Evolutionary conservation across 2,329 filamentous ascomycete species (phyloP).

Genomic region (Pseudomassariella vexata): DNA sequence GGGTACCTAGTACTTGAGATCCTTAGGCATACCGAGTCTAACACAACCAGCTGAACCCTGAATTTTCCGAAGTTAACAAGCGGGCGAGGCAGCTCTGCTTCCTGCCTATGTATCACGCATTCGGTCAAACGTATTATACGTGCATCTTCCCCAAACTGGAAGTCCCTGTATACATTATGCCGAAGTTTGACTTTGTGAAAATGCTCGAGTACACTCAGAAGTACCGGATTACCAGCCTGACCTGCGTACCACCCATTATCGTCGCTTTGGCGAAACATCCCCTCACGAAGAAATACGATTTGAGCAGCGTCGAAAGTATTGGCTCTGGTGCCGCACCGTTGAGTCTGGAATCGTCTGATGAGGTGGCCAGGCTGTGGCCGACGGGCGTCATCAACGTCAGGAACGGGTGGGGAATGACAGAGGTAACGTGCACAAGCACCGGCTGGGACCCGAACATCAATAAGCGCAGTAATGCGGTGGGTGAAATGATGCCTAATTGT

Average conservation of each 20-base stretch:
- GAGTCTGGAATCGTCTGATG: slow-evolving; percentile 46
- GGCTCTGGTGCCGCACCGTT: slow-evolving; percentile 67
- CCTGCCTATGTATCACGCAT: slow-evolving; percentile 72
- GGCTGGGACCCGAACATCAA: slow-evolving; percentile 52
- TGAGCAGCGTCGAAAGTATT: slow-evolving; percentile 57
- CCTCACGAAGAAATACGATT: slow-evolving; percentile 57
- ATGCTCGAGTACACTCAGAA: slow-evolving; percentile 64
- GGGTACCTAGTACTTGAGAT: too few relatives aligned
- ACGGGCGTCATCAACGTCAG: slow-evolving; percentile 28
- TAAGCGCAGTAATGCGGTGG: slow-evolving; percentile 44
- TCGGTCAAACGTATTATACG: slow-evolving; percentile 66
- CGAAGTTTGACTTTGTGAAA: slow-evolving; percentile 67
- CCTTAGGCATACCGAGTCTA: too few relatives aligned
- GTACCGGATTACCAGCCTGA: slow-evolving; percentile 62
- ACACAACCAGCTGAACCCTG: slow-evolving; percentile 38
- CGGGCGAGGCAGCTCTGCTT: slow-evolving; percentile 53
- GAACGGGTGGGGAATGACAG: slow-evolving; percentile 88
- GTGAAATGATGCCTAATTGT: slow-evolving; percentile 64
- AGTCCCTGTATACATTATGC: slow-evolving; percentile 73
- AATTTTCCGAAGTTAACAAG: slow-evolving; percentile 36
- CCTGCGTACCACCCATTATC: slow-evolving; percentile 69
- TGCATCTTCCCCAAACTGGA: slow-evolving; percentile 49
- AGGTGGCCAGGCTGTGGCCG: slow-evolving; percentile 53
- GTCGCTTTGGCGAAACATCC: slow-evolving; percentile 69
- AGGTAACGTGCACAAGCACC: slow-evolving; percentile 66